phyloP scores from a whole-genome alignment of 2,329 filamentous ascomycete genomes.

The Pyrenophora seminiperda region DNA sequence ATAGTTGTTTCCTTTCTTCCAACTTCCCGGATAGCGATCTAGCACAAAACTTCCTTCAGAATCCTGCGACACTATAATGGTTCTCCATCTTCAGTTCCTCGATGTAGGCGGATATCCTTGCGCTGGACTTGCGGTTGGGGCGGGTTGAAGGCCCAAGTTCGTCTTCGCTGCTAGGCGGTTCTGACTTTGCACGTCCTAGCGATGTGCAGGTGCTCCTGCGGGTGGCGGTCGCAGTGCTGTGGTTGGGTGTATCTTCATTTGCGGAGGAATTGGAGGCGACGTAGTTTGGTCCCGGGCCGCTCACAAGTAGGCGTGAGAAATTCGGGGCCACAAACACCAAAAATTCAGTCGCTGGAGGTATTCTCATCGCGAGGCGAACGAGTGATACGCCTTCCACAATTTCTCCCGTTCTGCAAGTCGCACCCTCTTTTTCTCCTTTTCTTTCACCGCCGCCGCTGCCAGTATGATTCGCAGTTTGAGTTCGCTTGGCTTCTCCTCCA shows the following conservation, averaged over 20 bases:
- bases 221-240: not conserved
- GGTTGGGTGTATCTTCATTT: not conserved
- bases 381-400: too few relatives aligned
- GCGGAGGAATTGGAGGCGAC: constrained; percentile 10
- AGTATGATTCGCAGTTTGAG: not conserved
- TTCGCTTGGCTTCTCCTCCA: not conserved
- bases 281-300: constrained; percentile 11
- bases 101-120: constrained; percentile 19
- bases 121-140: constrained; percentile 17
- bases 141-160: constrained; percentile 25
- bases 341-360: too few relatives aligned
- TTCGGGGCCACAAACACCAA: too few relatives aligned
- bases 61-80: too few relatives aligned
- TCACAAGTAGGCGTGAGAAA: too few relatives aligned
- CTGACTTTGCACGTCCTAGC: not conserved
- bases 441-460: not conserved
- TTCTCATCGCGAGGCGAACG: too few relatives aligned
- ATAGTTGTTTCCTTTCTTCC: too few relatives aligned
- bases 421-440: not conserved
- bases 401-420: too few relatives aligned
- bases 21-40: too few relatives aligned
- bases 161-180: constrained; percentile 29
- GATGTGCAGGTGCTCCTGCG: not conserved
- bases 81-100: constrained; percentile 44
- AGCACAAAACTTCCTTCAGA: too few relatives aligned